Base-by-base conservation (phyloP, 345 rosid species). In the Bruguiera gymnorhiza region DNA sequence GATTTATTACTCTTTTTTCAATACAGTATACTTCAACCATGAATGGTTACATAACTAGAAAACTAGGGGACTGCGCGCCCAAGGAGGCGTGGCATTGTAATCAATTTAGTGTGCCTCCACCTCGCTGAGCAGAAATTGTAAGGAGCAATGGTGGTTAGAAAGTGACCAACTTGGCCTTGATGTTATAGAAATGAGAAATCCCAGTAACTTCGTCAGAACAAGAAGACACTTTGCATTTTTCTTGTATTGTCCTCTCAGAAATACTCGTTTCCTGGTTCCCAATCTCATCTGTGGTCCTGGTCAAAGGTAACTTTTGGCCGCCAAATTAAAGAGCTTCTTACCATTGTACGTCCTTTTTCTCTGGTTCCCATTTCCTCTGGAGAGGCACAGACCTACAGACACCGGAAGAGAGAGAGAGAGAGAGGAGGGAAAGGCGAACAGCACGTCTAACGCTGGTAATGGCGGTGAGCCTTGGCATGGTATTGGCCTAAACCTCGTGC, bases 391-490 rank as follows among this genome's bases (percentile, higher is more conserved):
- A 43, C 19, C 10, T 34, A 7, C 10, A 8, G 37, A 15, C 18
- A 15, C 18, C 51, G 26, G 30, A 27, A 59, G 67, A 43, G 58
- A 29, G 11, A 29, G n/a, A n/a, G 5, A 29, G 19, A 60, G 32
- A 64, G 36, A 51, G 16, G 55, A 59, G 60, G 68, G 62, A 60
- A 68, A 48, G 6, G 89, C 89, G 98, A 85, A 83, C 78, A 87
- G 85, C 32, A 24, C 60, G 6, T 85, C 97, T 15, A 21, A 91
- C 97, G 3, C 80, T 87, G 70, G 85, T 85, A 0, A 92, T 89
- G 97, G 93, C 84, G 50, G 89, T 83, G 16, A 86, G 85, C 72
- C 80, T 89, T 11, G 93, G 87, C 75, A 81, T 95, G 66, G 95
- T 91, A 1, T 73, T 89, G 65, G 81, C 68, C 81, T 95, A 23